Conservation (phyloP, 805 yeast species). For the Candida taoyuanica region DNA sequence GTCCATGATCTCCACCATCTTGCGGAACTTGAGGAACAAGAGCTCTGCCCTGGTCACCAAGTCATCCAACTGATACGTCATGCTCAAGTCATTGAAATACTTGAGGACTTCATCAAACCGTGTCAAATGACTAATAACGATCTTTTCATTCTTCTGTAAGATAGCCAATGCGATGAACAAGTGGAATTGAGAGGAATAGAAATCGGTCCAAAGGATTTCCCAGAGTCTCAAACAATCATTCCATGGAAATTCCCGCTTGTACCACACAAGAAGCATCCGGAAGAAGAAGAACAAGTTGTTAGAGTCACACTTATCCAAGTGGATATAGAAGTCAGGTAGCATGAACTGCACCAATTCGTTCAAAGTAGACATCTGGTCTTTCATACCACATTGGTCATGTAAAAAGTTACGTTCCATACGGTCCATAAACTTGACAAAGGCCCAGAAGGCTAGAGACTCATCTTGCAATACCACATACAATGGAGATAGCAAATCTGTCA, state of each 20-base stretch:
- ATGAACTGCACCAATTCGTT: slow-evolving; percentile 85
- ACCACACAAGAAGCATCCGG: slow-evolving; percentile 94
- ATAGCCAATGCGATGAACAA: slow-evolving; percentile 83
- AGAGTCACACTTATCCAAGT: slow-evolving; percentile 82
- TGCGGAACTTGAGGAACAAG: slow-evolving; percentile 71
- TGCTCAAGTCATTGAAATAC: slow-evolving; percentile 86
- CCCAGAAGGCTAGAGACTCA: slow-evolving; percentile 83
- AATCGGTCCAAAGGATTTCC: slow-evolving; percentile 92
- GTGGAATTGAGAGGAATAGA: slow-evolving; percentile 80
- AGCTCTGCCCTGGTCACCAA: slow-evolving; percentile 80
- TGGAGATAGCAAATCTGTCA: slow-evolving; percentile 91
- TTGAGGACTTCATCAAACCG: slow-evolving; percentile 89
- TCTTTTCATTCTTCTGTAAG: slow-evolving; percentile 79
- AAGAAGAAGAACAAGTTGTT: slow-evolving; percentile 90
- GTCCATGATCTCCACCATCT: slow-evolving; percentile 77
- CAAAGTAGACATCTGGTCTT: slow-evolving; percentile 76
- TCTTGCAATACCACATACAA: slow-evolving; percentile 63
- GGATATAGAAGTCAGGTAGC: slow-evolving; percentile 80
- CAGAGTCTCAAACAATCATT: slow-evolving; percentile 74
- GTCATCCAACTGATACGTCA: slow-evolving; percentile 70
- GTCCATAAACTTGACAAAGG: slow-evolving; percentile 83
- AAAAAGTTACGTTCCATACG: slow-evolving; percentile 92
- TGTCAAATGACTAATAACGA: slow-evolving; percentile 65
- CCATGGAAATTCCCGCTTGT: slow-evolving; percentile 84
- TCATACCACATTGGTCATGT: slow-evolving; percentile 91